These are phyloP conservation scores for Fragaria nilgerrensis DNA, from an alignment of 306 rosid species.

Conservation along the genomic window DNA sequence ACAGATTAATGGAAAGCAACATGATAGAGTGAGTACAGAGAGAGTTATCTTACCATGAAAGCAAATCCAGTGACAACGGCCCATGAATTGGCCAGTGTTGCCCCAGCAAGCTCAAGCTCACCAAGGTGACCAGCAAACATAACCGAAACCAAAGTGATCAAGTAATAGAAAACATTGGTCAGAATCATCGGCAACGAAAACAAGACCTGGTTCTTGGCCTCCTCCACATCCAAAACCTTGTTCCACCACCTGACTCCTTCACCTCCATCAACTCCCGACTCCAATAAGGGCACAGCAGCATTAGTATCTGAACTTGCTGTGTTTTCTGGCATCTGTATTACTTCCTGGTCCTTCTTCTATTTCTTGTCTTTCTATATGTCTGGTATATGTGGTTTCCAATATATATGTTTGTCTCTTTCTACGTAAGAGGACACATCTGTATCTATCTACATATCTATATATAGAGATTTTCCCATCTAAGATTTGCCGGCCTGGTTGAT, in stretches of 20 bases:
- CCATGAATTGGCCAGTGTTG: slow-evolving; percentile 86
- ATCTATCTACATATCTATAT: not conserved
- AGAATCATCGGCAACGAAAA: slow-evolving; percentile 78
- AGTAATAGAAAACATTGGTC: slow-evolving; percentile 55
- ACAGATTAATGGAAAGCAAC: not conserved
- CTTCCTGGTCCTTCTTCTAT: not conserved
- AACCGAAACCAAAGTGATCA: slow-evolving; percentile 60
- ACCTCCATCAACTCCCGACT: not conserved
- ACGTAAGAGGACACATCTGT: not conserved
- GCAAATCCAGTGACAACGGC: slow-evolving; percentile 66
- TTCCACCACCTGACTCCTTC: slow-evolving; percentile 43
- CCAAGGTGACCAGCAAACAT: slow-evolving; percentile 95
- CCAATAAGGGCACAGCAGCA: not conserved
- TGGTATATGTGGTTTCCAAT: not conserved
- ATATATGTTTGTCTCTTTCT: not conserved
- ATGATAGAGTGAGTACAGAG: not conserved
- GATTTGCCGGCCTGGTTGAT: not conserved
- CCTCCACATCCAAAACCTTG: slow-evolving; percentile 54
- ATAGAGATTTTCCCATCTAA: not conserved
- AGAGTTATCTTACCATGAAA: slow-evolving; percentile 56
- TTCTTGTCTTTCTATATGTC: not conserved
- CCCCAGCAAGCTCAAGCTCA: slow-evolving; percentile 70
- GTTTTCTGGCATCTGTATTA: not conserved
- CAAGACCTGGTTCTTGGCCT: slow-evolving; percentile 52
- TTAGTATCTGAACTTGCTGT: not conserved